Evolutionary conservation across 1,139 yeast genomes (phyloP), one percentile per base, ranked within the genome.

Genomic region (Blastobotrys arbuscula): DNA sequence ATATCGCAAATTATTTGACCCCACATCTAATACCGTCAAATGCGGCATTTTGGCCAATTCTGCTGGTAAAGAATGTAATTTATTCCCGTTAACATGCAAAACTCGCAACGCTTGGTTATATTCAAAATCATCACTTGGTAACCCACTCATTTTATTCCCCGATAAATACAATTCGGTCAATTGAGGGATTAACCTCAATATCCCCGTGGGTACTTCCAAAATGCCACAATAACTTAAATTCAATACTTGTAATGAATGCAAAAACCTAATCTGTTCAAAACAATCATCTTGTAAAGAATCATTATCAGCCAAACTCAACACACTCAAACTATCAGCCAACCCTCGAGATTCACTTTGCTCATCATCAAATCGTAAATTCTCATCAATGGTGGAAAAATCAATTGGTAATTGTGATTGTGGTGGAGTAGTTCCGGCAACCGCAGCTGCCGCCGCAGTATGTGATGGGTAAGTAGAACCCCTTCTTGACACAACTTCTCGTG

Each of bases 61-160:
- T 0, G 96, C 86, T 0, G 98, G 98, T 42, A 94, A 67, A 0
- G 96, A 80, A 45, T 85, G 87, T 56, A 94, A 75, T 61, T 86
- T 85, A 65, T 94, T 94, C 58, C 86, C 85, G 63, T 92, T 92
- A 56, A 88, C 67, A 66, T 77, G 83, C 39, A 94, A 68, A 0
- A 82, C 75, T 49, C 77, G 74, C 58, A 92, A 72, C 10, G 76
- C 71, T 20, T 73, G 72, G 57, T 89, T 71, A 15, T 69, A 69
- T 52, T 82, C 92, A 43, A 89, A 74, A 56, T 87, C 95, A 59
- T 92, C 98, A 19, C 89, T 83, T 0, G 97, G 95, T 44, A 92
- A 70, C 4, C 85, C 78, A 0, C 86, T 76, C 37, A 94, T 69
- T 47, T 81, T 80, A 60, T 92, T 92, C 42, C 98, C 98, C 0